phyloP scores from a whole-genome alignment of 805 yeast genomes.

The Metschnikowia gelsemii region DNA sequence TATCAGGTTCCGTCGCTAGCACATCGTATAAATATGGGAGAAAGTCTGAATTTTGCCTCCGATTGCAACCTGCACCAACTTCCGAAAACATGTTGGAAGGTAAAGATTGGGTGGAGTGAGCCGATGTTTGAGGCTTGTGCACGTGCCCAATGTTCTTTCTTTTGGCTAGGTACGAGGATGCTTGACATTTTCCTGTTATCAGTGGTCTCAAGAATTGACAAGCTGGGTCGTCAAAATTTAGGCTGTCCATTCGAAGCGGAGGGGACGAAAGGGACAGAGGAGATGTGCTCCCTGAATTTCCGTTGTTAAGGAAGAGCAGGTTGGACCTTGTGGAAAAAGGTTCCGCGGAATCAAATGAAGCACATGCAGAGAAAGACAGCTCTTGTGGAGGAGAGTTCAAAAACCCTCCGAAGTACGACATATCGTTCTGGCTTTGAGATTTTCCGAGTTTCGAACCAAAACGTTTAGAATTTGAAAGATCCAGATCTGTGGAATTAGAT shows the following conservation, averaged over 20 bases:
- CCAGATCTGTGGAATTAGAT: conserved; percentile 1
- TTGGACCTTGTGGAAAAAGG: background rate
- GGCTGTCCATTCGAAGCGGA: conserved; percentile 30
- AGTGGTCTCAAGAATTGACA: conserved; percentile 6
- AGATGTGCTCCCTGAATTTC: conserved; percentile 11
- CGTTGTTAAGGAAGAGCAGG: conserved; percentile 18
- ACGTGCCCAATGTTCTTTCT: conserved; percentile 21
- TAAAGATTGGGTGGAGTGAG: background rate
- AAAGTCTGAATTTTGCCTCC: background rate
- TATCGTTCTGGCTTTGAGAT: background rate
- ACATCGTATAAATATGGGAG: background rate
- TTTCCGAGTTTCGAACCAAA: background rate
- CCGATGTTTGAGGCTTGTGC: conserved; percentile 17
- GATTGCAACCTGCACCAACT: background rate
- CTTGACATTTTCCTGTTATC: conserved; percentile 13
- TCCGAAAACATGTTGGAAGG: background rate
- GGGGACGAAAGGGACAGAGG: conserved; percentile 26
- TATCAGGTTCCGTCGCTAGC: background rate
- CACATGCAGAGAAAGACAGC: background rate
- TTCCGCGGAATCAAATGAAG: background rate
- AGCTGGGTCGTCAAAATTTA: conserved; percentile 20
- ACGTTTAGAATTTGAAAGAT: background rate
- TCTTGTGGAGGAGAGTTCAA: conserved; percentile 1
- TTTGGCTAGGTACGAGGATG: conserved; percentile 14
- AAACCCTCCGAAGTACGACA: background rate